A percentile compares a stretch with the other conserved stretches of the same genome.
phyloP scores from a whole-genome alignment of 768 basidiomycete genomes.

The Kwoniella botswanensis region DNA sequence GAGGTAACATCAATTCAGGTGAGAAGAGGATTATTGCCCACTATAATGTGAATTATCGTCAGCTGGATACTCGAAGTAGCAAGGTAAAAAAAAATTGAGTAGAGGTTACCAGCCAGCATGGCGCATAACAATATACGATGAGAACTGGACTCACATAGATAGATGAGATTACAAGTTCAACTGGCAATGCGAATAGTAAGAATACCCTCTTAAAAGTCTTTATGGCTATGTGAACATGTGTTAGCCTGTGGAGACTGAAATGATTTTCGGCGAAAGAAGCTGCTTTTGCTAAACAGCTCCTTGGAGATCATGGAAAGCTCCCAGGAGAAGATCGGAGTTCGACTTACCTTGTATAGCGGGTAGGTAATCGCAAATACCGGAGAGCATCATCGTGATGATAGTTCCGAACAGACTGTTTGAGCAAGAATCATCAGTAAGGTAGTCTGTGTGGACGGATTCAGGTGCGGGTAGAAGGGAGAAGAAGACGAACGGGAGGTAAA shows the following conservation, averaged over 20 bases:
- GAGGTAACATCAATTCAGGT: slow-evolving; percentile 67
- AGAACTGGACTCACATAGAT: slow-evolving; percentile 63
- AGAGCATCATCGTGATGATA: slow-evolving; percentile 61
- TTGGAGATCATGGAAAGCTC: too few relatives aligned
- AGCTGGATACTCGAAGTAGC: background rate
- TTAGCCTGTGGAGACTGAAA: background rate
- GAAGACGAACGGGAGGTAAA: background rate
- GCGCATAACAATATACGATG: too few relatives aligned
- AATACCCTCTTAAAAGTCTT: slow-evolving; percentile 65
- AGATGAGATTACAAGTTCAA: slow-evolving; percentile 63
- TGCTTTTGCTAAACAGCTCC: too few relatives aligned
- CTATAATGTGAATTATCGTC: slow-evolving; percentile 17
- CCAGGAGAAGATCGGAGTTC: too few relatives aligned
- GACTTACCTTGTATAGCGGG: slow-evolving; percentile 59
- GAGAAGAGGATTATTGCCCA: slow-evolving; percentile 68
- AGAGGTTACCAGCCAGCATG: too few relatives aligned
- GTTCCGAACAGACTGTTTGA: slow-evolving; percentile 58
- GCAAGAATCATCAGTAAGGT: background rate
- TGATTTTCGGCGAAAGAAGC: too few relatives aligned
- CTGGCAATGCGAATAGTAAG: slow-evolving; percentile 71
- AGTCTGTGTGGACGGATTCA: background rate
- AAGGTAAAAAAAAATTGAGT: too few relatives aligned
- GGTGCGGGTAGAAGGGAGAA: background rate
- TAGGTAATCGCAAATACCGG: slow-evolving; percentile 60
- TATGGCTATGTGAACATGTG: slow-evolving; percentile 55